Conservation (phyloP, 2,329 filamentous ascomycete genomes). For the Remersonia thermophila region DNA sequence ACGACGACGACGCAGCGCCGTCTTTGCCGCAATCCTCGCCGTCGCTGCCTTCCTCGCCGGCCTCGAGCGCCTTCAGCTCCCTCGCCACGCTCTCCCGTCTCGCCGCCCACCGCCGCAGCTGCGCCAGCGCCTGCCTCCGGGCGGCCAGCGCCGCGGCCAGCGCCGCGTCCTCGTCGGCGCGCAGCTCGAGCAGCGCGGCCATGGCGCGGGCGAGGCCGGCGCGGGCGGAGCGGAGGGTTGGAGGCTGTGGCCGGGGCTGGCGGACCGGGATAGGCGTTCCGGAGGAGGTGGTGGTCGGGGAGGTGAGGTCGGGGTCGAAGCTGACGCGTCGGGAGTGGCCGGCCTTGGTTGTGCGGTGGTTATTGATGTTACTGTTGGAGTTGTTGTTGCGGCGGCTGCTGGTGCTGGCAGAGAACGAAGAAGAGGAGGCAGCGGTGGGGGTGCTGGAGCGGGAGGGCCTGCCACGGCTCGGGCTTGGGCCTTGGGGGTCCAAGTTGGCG, state of each 20-base stretch:
- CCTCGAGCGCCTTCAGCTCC: conserved; percentile 38
- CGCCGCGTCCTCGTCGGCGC: conserved; percentile 53
- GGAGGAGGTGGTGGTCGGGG: conserved; percentile 21
- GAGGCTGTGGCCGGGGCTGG: conserved; percentile 40
- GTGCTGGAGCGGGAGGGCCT: conserved; percentile 28
- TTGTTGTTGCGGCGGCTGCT: no score
- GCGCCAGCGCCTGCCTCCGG: conserved; percentile 44
- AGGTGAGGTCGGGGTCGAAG: conserved; percentile 29
- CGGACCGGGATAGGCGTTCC: conserved; percentile 48
- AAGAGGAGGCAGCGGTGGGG: conserved; percentile 26
- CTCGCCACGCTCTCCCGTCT: conserved; percentile 36
- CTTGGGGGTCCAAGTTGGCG: conserved; percentile 23
- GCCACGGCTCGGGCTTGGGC: conserved; percentile 7
- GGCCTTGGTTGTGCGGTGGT: no score
- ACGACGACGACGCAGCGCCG: no score
- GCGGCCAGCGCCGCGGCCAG: conserved; percentile 44
- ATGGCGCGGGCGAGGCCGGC: conserved; percentile 52
- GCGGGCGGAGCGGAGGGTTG: conserved; percentile 51
- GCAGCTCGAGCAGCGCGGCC: conserved; percentile 50
- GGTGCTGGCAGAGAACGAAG: no score
- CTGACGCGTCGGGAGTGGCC: conserved; percentile 6
- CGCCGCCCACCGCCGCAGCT: conserved; percentile 40
- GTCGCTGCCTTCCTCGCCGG: conserved; percentile 42
- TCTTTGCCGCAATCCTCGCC: conserved; percentile 37
- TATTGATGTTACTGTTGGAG: no score